Conservation (phyloP, 2,329 filamentous ascomycete species). For the Colletotrichum sp. region DNA sequence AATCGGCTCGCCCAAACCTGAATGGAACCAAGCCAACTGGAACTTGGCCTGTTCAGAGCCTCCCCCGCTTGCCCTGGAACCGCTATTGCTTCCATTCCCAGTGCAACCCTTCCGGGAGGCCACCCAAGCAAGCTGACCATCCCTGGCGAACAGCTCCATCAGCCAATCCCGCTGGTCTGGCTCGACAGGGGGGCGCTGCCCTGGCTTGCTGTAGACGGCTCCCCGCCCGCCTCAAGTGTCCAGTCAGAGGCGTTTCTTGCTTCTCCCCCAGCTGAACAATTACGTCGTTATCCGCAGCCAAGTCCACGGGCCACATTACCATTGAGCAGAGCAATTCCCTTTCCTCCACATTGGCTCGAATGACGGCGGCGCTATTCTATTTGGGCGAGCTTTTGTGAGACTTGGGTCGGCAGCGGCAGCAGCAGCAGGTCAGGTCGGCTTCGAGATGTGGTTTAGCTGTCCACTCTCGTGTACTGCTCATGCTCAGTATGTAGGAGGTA, state of each 20-base stretch:
- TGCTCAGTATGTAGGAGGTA: not conserved
- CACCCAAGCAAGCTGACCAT: constrained; percentile 15
- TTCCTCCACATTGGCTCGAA: not conserved
- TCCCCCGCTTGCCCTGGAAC: constrained; percentile 2
- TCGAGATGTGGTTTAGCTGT: not conserved
- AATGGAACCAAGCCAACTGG: not conserved
- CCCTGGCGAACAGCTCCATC: constrained; percentile 10
- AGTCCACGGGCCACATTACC: constrained; percentile 2
- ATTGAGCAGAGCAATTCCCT: not conserved
- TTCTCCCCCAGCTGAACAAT: constrained; percentile 8
- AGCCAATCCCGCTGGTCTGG: constrained; percentile 17
- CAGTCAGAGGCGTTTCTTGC: not conserved
- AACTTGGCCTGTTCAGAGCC: not conserved
- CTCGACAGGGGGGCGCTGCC: constrained; percentile 8
- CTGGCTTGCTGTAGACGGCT: constrained; percentile 2
- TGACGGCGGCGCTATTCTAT: not conserved
- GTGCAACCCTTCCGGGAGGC: constrained; percentile 18
- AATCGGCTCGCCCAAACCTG: constrained; percentile 14
- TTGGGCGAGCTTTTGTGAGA: not conserved
- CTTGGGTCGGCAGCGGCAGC: not conserved
- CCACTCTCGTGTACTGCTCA: not conserved
- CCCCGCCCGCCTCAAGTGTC: not conserved
- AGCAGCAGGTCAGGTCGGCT: not conserved
- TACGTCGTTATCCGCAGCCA: constrained; percentile 20
- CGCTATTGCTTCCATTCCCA: constrained; percentile 7